A percentile compares a stretch with the other conserved stretches of the same genome.
These are phyloP conservation scores for Cyberlindnera americana DNA, from an alignment of 805 yeast species.

Conservation along the genomic window DNA sequence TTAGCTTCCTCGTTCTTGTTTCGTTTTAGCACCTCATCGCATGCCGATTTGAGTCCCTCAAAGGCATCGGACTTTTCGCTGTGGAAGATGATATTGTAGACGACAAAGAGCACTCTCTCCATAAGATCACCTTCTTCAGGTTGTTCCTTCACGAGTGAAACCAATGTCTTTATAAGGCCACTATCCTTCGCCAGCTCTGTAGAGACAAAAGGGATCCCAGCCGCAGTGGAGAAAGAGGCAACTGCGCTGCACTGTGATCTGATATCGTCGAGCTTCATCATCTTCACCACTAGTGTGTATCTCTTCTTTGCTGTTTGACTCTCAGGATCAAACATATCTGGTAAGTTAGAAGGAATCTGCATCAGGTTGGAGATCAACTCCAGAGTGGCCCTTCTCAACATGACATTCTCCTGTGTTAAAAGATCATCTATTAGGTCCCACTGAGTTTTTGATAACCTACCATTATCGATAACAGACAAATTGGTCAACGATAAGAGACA, in stretches of 20 bases:
- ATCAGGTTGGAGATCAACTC: constrained; percentile 64
- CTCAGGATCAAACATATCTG: constrained; percentile 57
- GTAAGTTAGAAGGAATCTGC: constrained; percentile 35
- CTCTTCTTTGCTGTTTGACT: constrained; percentile 34
- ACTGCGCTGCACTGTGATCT: constrained; percentile 41
- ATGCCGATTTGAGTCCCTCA: neutral
- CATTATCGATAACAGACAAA: constrained; percentile 42
- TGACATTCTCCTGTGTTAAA: constrained; percentile 41
- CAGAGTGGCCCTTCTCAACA: constrained; percentile 55
- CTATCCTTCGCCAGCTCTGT: constrained; percentile 27
- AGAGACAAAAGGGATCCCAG: constrained; percentile 34
- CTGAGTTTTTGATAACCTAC: constrained; percentile 31
- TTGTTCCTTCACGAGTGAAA: constrained; percentile 28
- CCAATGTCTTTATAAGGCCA: constrained; percentile 26
- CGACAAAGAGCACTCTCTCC: constrained; percentile 32
- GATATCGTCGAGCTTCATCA: constrained; percentile 36
- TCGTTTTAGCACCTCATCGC: neutral
- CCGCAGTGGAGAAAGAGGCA: constrained; percentile 34
- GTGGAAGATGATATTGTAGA: constrained; percentile 24
- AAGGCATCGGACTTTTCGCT: constrained; percentile 22
- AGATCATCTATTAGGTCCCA: constrained; percentile 46
- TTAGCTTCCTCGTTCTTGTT: constrained; percentile 7
- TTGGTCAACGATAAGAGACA: constrained; percentile 66
- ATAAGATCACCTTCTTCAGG: constrained; percentile 28
- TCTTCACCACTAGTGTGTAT: constrained; percentile 39